A percentile compares a stretch with the other conserved stretches of the same genome.
These are phyloP conservation scores for Tilletia walkeri DNA, from an alignment of 1,284 basidiomycete genomes.

Conservation along the genomic window DNA sequence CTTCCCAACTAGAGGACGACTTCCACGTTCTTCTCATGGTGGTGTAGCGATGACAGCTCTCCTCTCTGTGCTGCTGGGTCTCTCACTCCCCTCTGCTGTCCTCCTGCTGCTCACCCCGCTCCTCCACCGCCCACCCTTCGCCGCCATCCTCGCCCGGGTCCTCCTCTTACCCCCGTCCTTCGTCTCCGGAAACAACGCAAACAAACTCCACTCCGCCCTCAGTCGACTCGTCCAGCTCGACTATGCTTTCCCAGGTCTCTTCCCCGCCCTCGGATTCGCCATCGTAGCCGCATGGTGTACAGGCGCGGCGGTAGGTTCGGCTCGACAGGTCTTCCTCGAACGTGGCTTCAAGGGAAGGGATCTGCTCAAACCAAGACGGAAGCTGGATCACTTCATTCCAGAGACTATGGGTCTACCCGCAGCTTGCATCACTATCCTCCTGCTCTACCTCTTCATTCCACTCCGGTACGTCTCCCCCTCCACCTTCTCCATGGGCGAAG, in stretches of 20 bases:
- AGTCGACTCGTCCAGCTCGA: slow-evolving; percentile 29
- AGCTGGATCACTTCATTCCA: slow-evolving; percentile 64
- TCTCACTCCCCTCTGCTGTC: background rate
- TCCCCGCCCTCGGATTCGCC: slow-evolving; percentile 32
- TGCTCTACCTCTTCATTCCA: slow-evolving; percentile 61
- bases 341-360: slow-evolving; percentile 48
- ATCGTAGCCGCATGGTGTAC: slow-evolving; percentile 34
- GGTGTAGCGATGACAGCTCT: background rate
- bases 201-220: background rate
- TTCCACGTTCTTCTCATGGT: too few relatives aligned
- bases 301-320: slow-evolving; percentile 28
- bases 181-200: background rate
- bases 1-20: too few relatives aligned
- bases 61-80: background rate
- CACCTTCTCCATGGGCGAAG: background rate
- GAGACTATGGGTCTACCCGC: slow-evolving; percentile 89
- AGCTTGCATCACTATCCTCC: slow-evolving; percentile 81
- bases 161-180: background rate
- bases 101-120: slow-evolving; percentile 5
- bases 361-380: slow-evolving; percentile 38
- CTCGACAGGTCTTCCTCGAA: slow-evolving; percentile 38
- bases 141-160: background rate
- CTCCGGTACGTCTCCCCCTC: slow-evolving; percentile 40
- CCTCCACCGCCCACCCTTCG: slow-evolving; percentile 15
- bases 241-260: slow-evolving; percentile 33